phyloP scores from a whole-genome alignment of 2,329 filamentous ascomycete species.

The Pseudonectria foliicola region DNA sequence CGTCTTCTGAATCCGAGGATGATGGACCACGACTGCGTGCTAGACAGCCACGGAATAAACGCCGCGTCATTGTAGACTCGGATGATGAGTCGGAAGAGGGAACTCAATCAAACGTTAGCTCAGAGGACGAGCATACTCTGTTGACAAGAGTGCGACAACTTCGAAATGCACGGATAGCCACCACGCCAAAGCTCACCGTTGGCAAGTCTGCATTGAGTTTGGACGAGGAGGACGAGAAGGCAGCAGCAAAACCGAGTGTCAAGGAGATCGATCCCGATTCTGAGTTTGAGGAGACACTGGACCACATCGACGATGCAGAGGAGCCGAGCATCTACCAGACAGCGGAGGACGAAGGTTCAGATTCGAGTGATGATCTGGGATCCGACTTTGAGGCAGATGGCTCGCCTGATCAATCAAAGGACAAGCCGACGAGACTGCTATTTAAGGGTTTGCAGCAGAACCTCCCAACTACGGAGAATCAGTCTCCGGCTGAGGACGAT shows the following conservation, averaged over 20 bases:
- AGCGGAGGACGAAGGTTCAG: constrained; percentile 14
- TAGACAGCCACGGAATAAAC: constrained; percentile 7
- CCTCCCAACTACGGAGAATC: neutral
- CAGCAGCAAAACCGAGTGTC: constrained; percentile 7
- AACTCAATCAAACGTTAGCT: constrained; percentile 1
- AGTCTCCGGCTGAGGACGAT: constrained; percentile 3
- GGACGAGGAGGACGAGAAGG: constrained; percentile 1
- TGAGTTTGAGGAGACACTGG: constrained; percentile 4
- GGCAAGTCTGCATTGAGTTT: constrained; percentile 1
- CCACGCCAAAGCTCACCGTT: neutral
- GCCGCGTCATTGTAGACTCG: constrained; percentile 11
- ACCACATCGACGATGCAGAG: constrained; percentile 9
- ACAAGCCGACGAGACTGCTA: constrained; percentile 1
- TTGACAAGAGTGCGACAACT: constrained; percentile 16
- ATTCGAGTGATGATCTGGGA: constrained; percentile 4
- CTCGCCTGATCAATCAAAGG: constrained; percentile 5
- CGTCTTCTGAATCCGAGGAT: constrained; percentile 5
- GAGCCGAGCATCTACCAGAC: constrained; percentile 20
- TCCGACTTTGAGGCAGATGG: constrained; percentile 13
- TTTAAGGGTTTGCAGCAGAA: neutral
- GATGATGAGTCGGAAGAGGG: constrained; percentile 9
- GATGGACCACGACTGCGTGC: constrained; percentile 4
- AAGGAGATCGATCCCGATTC: constrained; percentile 7
- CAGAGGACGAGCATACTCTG: constrained; percentile 8
- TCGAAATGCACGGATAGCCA: constrained; percentile 4